Evolutionary conservation across 495 filamentous ascomycete species (phyloP).

Genomic region (Physcia stellaris): DNA sequence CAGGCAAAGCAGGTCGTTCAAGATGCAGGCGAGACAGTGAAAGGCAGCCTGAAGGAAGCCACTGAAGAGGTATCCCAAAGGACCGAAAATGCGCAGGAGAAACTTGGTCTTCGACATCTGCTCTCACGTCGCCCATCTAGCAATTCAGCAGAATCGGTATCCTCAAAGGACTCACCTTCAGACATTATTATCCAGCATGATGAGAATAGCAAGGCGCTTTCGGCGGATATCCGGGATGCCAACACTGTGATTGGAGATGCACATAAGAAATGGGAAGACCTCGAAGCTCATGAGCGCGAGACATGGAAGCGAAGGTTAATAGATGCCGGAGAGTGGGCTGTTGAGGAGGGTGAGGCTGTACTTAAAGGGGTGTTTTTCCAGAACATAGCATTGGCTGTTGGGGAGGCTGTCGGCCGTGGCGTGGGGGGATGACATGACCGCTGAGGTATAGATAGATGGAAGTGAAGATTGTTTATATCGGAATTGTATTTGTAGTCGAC

Average conservation of each 20-base stretch:
- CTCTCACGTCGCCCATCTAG: background rate
- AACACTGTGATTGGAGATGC: conserved; percentile 7
- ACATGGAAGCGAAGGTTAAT: conserved; percentile 57
- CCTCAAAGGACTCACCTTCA: conserved; percentile 6
- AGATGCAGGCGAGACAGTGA: background rate
- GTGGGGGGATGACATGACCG: too few species aligned
- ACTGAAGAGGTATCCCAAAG: background rate
- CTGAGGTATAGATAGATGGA: too few species aligned
- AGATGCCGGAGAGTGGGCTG: conserved; percentile 59
- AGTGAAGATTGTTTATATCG: too few species aligned
- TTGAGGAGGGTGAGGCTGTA: conserved; percentile 56
- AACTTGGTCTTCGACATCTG: conserved; percentile 8
- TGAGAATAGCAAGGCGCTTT: background rate
- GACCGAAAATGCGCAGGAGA: conserved; percentile 2
- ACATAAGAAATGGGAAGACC: conserved; percentile 51
- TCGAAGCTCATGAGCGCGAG: conserved; percentile 41
- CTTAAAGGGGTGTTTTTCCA: conserved; percentile 65
- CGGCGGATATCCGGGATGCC: background rate
- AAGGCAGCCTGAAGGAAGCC: background rate
- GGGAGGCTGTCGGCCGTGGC: conserved; percentile 33
- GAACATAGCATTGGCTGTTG: conserved; percentile 46
- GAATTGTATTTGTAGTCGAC: too few species aligned
- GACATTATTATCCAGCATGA: conserved; percentile 1
- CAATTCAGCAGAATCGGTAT: conserved; percentile 3
- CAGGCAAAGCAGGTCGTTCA: conserved; percentile 2